Evolutionary conservation across 352 stramenopile genomes (phyloP).

Genomic region (Pythium grandisporangium): DNA sequence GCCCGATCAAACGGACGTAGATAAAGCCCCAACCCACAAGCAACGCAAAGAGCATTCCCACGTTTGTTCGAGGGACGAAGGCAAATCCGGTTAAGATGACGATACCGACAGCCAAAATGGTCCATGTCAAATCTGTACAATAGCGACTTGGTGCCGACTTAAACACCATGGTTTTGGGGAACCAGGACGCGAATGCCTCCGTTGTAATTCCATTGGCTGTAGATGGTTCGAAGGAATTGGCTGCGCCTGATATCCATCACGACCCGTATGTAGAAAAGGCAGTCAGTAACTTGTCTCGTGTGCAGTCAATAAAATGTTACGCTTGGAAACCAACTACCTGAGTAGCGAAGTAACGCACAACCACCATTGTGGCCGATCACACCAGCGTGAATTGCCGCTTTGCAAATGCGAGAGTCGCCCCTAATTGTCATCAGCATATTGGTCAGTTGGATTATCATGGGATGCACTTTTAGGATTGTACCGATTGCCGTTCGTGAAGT

Average conservation of each 20-base stretch:
- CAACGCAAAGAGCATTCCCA: slow-evolving; percentile 34
- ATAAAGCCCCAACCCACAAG: slow-evolving; percentile 63
- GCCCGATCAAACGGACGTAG: slow-evolving; percentile 56
- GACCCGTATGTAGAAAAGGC: too few relatives aligned
- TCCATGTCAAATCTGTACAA: slow-evolving; percentile 71
- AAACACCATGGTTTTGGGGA: slow-evolving; percentile 80
- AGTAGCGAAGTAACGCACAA: slow-evolving; percentile 52
- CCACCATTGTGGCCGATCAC: slow-evolving; percentile 59
- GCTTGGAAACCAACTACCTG: slow-evolving; percentile 14
- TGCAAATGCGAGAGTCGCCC: slow-evolving; percentile 72
- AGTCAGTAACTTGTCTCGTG: background rate
- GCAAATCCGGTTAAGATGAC: slow-evolving; percentile 33
- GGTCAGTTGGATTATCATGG: too few relatives aligned
- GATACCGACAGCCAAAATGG: slow-evolving; percentile 36
- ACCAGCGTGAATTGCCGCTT: slow-evolving; percentile 68
- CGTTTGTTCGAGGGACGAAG: slow-evolving; percentile 29
- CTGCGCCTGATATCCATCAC: too few relatives aligned
- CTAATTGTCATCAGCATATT: too few relatives aligned
- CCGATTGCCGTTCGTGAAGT: too few relatives aligned
- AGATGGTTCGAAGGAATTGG: slow-evolving; percentile 35
- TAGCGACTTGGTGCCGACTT: slow-evolving; percentile 30
- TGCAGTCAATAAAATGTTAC: background rate
- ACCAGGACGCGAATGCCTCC: slow-evolving; percentile 53
- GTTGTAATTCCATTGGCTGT: slow-evolving; percentile 39
- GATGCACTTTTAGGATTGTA: too few relatives aligned